phyloP scores from a whole-genome alignment of 2,329 filamentous ascomycete species.

The Aspergillus thermomutatus region DNA sequence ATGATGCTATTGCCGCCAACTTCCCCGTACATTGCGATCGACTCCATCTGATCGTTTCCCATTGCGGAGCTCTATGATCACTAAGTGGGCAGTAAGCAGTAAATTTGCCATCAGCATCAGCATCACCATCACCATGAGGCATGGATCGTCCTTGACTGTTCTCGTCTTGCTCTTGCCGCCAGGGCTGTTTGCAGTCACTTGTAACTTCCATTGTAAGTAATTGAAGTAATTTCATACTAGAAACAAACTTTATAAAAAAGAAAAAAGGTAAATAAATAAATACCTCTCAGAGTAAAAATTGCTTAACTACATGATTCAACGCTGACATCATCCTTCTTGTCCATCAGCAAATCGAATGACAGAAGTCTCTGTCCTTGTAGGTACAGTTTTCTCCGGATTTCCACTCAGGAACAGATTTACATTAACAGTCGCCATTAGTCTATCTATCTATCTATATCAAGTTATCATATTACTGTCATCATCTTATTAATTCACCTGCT shows the following conservation, averaged over 20 bases:
- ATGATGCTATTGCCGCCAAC: background rate
- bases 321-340: background rate
- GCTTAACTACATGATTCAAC: background rate
- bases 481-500: background rate
- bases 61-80: background rate
- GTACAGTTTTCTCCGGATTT: no score
- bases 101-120: background rate
- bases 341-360: background rate
- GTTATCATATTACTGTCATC: background rate
- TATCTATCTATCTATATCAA: no score
- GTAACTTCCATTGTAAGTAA: background rate
- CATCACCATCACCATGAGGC: background rate
- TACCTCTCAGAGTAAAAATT: background rate
- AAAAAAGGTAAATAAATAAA: background rate
- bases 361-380: no score
- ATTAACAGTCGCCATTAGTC: background rate
- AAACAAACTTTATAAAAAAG: no score
- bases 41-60: background rate
- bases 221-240: no score
- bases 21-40: background rate
- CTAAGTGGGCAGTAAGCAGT: background rate
- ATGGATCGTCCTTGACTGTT: background rate
- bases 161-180: background rate
- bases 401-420: no score
- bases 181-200: background rate